A percentile compares a stretch with the other conserved stretches of the same genome.
phyloP scores from a whole-genome alignment of 2,329 filamentous ascomycete genomes.

The Eutypella sp. region DNA sequence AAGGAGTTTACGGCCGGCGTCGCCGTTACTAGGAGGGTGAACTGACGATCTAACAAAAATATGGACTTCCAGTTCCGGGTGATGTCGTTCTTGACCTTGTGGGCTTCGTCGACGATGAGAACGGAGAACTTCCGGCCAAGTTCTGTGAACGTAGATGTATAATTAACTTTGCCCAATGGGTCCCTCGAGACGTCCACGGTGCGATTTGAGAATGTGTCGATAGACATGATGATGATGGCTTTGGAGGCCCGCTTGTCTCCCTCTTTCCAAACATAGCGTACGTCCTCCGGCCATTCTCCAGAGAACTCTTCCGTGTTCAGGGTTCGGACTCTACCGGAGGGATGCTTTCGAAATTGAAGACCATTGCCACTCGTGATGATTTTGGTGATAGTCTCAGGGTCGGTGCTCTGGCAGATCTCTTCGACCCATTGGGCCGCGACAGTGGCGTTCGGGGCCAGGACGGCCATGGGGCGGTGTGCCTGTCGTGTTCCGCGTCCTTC shows the following conservation, averaged over 20 bases:
- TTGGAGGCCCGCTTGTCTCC: slow-evolving; percentile 9
- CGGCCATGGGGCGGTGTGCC: slow-evolving; percentile 17
- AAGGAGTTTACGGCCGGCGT: slow-evolving; percentile 23
- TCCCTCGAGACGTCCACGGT: slow-evolving; percentile 5
- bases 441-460: slow-evolving; percentile 18
- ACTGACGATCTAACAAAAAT: slow-evolving; percentile 16
- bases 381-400: not conserved
- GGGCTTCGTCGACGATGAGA: slow-evolving; percentile 25
- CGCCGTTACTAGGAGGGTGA: slow-evolving; percentile 24
- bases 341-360: slow-evolving; percentile 4
- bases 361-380: slow-evolving; percentile 15
- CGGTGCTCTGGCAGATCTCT: slow-evolving; percentile 14
- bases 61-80: slow-evolving; percentile 22
- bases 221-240: slow-evolving; percentile 18
- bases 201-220: slow-evolving; percentile 20
- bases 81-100: slow-evolving; percentile 19
- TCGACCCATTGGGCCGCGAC: slow-evolving; percentile 23
- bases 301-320: slow-evolving; percentile 9
- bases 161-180: not conserved
- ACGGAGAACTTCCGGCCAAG: slow-evolving; percentile 18
- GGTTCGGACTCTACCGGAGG: slow-evolving; percentile 2
- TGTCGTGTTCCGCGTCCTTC: slow-evolving; percentile 1
- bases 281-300: slow-evolving; percentile 7
- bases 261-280: slow-evolving; percentile 22
- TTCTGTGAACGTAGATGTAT: slow-evolving; percentile 14